Conservation (phyloP, 176 grass and related monocot genomes). For the Poa pratensis region DNA sequence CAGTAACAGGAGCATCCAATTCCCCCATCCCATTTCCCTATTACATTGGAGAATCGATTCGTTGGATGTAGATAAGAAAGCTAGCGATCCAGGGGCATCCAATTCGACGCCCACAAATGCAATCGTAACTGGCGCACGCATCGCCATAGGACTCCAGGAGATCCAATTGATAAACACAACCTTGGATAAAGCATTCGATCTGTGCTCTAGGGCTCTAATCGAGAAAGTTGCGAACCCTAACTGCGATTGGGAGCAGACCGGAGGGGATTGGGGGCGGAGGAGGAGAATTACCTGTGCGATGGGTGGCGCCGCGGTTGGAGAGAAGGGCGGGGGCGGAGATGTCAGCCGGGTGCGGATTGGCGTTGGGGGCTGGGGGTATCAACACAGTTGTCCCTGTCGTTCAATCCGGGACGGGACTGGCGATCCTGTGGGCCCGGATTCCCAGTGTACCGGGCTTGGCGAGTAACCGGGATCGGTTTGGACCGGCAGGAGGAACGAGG, state of each 20-base stretch:
- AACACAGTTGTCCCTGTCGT: constrained; percentile 27
- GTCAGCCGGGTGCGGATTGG: constrained; percentile 24
- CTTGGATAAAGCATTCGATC: constrained; percentile 17
- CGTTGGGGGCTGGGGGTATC: neutral
- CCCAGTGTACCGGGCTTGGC: neutral
- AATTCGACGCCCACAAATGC: constrained; percentile 28
- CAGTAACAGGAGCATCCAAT: neutral
- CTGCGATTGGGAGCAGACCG: neutral
- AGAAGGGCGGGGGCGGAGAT: neutral
- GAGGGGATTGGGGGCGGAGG: neutral
- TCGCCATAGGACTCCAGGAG: neutral
- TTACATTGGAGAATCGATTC: constrained; percentile 30
- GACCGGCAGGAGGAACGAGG: too few species aligned
- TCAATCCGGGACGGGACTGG: neutral
- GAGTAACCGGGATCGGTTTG: neutral
- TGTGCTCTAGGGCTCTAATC: constrained; percentile 13
- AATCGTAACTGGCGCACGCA: neutral
- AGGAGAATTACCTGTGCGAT: constrained; percentile 35
- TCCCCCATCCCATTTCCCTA: neutral
- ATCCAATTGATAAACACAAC: constrained; percentile 6
- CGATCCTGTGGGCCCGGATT: neutral
- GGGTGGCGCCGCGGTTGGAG: constrained; percentile 32
- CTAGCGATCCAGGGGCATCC: constrained; percentile 20
- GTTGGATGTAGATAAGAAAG: neutral
- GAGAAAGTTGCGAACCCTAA: constrained; percentile 8